Evolutionary conservation across 1,284 basidiomycete genomes (phyloP).

Genomic region (Polyporus tsugae): DNA sequence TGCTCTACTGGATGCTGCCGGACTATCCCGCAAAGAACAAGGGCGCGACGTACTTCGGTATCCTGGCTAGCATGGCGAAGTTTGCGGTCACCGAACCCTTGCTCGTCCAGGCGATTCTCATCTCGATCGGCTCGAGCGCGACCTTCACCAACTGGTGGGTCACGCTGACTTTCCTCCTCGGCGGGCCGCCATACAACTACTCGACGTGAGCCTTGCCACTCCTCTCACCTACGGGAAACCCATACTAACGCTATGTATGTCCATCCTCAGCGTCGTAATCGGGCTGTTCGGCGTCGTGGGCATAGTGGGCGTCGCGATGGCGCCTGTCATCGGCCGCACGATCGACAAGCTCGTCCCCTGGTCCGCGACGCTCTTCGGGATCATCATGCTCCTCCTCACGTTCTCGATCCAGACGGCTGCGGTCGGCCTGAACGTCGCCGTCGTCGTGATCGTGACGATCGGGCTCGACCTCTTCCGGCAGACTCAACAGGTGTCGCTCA

Average conservation of each 20-base stretch:
- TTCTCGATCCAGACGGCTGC: slow-evolving; percentile 54
- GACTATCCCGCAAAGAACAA: slow-evolving; percentile 59
- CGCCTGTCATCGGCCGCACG: slow-evolving; percentile 57
- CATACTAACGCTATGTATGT: slow-evolving; percentile 2
- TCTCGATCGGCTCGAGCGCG: slow-evolving; percentile 51
- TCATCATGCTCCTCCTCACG: slow-evolving; percentile 43
- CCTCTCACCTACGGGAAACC: background rate
- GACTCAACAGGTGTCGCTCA: slow-evolving; percentile 51
- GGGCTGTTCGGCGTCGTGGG: slow-evolving; percentile 66
- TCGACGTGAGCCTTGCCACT: slow-evolving; percentile 41
- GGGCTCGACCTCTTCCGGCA: slow-evolving; percentile 58
- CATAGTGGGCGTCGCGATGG: slow-evolving; percentile 52
- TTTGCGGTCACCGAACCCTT: slow-evolving; percentile 58
- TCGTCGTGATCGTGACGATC: slow-evolving; percentile 54
- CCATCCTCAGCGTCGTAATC: slow-evolving; percentile 50
- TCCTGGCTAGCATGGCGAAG: slow-evolving; percentile 56
- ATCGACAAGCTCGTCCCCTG: slow-evolving; percentile 61
- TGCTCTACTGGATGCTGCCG: slow-evolving; percentile 55
- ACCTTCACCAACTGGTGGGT: slow-evolving; percentile 57
- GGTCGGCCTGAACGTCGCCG: slow-evolving; percentile 53
- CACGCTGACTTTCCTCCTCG: slow-evolving; percentile 61
- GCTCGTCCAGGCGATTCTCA: slow-evolving; percentile 56
- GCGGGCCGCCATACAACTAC: slow-evolving; percentile 56
- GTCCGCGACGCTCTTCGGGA: slow-evolving; percentile 53
- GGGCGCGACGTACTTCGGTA: slow-evolving; percentile 51